Conservation (phyloP, 2,329 filamentous ascomycete genomes). For the Penicillium aurantiogriseum region DNA sequence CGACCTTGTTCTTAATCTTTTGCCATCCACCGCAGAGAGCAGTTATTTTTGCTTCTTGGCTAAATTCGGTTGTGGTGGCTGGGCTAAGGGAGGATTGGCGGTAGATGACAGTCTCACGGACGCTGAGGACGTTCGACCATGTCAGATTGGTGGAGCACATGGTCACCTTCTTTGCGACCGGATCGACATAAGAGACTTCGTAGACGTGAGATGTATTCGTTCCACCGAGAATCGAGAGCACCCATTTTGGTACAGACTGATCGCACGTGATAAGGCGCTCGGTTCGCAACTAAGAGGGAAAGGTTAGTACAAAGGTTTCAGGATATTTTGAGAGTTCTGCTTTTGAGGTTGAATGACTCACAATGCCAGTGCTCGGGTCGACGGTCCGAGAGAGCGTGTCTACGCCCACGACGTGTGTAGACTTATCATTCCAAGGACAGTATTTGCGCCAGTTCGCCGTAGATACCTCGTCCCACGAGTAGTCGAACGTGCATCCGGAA, state of each 20-base stretch:
- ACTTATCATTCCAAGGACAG: constrained; percentile 97
- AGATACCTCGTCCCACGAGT: constrained; percentile 98
- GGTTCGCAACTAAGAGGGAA: constrained; percentile 58
- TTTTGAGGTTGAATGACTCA: constrained; percentile 42
- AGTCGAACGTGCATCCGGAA: constrained; percentile 85
- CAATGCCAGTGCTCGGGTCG: constrained; percentile 64
- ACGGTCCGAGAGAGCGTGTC: constrained; percentile 79
- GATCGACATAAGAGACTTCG: constrained; percentile 94
- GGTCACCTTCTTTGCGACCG: constrained; percentile 76
- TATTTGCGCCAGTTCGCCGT: constrained; percentile 99
- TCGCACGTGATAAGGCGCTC: constrained; percentile 61
- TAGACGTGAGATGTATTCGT: constrained; percentile 84
- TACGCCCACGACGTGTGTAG: constrained; percentile 92
- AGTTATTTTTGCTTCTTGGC: constrained; percentile 88
- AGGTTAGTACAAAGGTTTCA: constrained; percentile 11
- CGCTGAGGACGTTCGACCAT: constrained; percentile 82
- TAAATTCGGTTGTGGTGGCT: constrained; percentile 69
- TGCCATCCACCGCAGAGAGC: constrained; percentile 96
- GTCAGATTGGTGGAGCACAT: constrained; percentile 97
- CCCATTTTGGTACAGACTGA: constrained; percentile 51
- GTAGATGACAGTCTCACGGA: constrained; percentile 92
- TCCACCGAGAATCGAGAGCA: constrained; percentile 75
- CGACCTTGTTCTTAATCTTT: constrained; percentile 92
- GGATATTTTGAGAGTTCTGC: background rate
- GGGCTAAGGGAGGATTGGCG: constrained; percentile 57